These are phyloP conservation scores for Cutaneotrichosporon arboriforme DNA, from an alignment of 1,284 basidiomycete species.

Conservation along the genomic window DNA sequence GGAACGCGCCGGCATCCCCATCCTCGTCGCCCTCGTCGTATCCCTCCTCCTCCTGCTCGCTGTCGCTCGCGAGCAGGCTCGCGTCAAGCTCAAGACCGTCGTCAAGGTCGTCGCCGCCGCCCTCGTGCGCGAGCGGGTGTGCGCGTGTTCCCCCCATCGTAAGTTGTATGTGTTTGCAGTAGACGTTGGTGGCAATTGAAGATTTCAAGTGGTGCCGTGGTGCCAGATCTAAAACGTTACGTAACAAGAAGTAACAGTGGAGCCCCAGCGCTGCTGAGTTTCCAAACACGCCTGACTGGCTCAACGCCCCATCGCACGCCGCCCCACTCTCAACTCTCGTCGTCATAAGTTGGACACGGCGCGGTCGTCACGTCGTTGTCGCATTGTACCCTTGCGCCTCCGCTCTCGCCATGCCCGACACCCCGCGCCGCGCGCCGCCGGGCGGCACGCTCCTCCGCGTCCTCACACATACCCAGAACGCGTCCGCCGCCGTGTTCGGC, in stretches of 20 bases:
- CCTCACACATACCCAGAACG: constrained; percentile 41
- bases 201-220: constrained; percentile 1
- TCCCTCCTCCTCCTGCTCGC: constrained; percentile 11
- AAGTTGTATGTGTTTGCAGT: background rate
- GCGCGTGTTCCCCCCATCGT: background rate
- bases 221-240: background rate
- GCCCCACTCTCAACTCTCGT: background rate
- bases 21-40: constrained; percentile 12
- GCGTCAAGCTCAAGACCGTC: constrained; percentile 38
- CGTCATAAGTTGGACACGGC: no score
- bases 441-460: constrained; percentile 25
- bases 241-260: no score
- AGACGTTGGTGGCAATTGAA: background rate
- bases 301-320: no score
- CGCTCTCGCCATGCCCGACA: background rate
- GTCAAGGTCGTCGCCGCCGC: constrained; percentile 42
- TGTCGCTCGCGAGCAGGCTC: constrained; percentile 21
- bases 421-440: background rate
- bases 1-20: constrained; percentile 11
- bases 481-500: constrained; percentile 38
- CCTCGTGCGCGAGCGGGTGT: constrained; percentile 7
- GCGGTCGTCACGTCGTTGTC: background rate
- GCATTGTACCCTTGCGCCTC: background rate
- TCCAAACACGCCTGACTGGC: background rate
- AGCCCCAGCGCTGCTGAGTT: no score